Conservation (phyloP, 139 green algal genomes). For the Helicosporidium sp. region DNA sequence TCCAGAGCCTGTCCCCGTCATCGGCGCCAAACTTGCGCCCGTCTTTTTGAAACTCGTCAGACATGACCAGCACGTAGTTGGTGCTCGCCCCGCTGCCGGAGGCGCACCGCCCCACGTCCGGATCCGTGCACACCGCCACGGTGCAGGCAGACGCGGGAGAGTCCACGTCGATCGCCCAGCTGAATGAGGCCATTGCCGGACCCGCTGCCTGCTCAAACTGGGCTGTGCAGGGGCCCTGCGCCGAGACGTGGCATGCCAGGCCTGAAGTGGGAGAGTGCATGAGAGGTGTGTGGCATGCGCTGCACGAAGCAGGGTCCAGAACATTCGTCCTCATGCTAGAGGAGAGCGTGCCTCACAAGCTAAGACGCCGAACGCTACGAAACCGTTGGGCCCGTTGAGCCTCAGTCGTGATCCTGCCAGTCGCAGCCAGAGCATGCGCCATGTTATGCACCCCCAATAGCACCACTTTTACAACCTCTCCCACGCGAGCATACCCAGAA, state of each 20-base stretch:
- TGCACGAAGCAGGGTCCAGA: not conserved
- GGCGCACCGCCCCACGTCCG: not conserved
- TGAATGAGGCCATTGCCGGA: too few relatives aligned
- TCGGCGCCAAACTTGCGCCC: slow-evolving; percentile 11
- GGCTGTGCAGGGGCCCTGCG: too few relatives aligned
- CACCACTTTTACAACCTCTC: too few relatives aligned
- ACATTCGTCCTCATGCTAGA: not conserved
- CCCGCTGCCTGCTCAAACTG: too few relatives aligned
- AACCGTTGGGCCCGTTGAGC: too few relatives aligned
- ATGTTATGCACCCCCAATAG: too few relatives aligned
- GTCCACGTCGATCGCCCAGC: slow-evolving; percentile 19
- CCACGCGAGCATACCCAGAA: too few relatives aligned
- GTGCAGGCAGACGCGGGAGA: slow-evolving; percentile 10
- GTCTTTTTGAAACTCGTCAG: slow-evolving; percentile 23
- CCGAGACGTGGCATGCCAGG: not conserved
- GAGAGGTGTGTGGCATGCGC: not conserved
- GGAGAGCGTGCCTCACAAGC: too few relatives aligned
- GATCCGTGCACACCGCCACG: slow-evolving; percentile 5
- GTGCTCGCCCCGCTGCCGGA: not conserved
- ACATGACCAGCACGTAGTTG: slow-evolving; percentile 22
- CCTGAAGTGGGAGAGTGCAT: not conserved
- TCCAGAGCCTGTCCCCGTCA: slow-evolving; percentile 17
- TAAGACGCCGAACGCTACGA: too few relatives aligned
- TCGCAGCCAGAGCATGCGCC: too few relatives aligned
- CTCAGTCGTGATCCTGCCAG: too few relatives aligned